A percentile compares a stretch with the other conserved stretches of the same genome.
Evolutionary conservation across 345 rosid genomes (phyloP).

Genomic region (Viola odorata): DNA sequence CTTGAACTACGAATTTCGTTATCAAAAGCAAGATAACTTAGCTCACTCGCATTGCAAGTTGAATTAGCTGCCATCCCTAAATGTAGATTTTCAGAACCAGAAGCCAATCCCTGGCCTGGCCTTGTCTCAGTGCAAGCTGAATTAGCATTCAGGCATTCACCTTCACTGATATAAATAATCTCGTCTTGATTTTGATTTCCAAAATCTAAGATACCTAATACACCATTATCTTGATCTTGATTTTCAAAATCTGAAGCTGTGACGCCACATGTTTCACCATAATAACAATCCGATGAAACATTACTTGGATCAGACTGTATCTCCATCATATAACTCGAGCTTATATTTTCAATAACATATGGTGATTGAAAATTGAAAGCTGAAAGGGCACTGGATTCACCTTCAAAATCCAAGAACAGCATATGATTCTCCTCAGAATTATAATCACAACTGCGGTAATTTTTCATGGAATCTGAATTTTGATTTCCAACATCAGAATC

Average conservation of each 20-base stretch:
- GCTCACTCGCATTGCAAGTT: background rate
- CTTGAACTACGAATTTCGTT: no score
- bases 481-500: constrained; percentile 1
- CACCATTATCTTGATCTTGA: background rate
- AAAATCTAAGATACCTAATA: background rate
- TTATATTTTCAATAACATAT: no score
- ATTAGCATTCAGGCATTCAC: background rate
- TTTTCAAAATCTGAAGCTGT: background rate
- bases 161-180: background rate
- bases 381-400: no score
- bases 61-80: background rate
- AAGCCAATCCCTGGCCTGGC: background rate
- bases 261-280: background rate
- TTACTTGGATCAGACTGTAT: no score
- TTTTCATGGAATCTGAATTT: background rate
- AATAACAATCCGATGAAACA: no score
- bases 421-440: no score
- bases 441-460: background rate
- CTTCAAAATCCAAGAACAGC: no score
- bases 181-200: background rate
- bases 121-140: background rate
- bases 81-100: background rate
- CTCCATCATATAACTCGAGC: no score
- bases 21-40: no score
- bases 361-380: no score